Base-by-base conservation (phyloP, 2,329 filamentous ascomycete genomes). In the Sporothrix protearum region DNA sequence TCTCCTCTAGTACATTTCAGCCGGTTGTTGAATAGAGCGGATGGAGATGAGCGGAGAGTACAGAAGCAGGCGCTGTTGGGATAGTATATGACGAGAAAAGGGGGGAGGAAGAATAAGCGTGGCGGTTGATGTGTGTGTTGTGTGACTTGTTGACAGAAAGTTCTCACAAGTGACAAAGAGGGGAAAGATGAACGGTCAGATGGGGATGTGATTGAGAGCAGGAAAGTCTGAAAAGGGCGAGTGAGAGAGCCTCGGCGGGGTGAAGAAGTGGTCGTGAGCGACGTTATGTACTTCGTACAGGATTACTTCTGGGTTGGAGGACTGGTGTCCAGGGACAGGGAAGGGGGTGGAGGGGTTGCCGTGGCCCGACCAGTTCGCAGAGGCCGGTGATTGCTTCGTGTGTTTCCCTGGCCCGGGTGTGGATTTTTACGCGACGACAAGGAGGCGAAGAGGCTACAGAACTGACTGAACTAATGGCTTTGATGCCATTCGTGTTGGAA, bases 281-380 rank as follows among this genome's bases (percentile, higher is more conserved):
- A 74, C 72, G 75, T 74, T 76, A 76, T 75, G 76, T 76, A 75
- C 64, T 67, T 45, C 64, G 28, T 53, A n/a, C 71, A 76, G 77
- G 33, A 72, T 61, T 25, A 45, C 47, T 19, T n/a, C n/a, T 42
- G 7, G 49, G 55, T 68, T 47, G 39, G 22, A 55, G 47, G 33
- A 55, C 59, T 42, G 39, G 36, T 3, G 36, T 19, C 59, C 61
- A 55, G 19, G 19, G 42, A 51, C 64, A 68, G 51, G 53, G 39
- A 42, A 61, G 55, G 64, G 47, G 55, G 22, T 64, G 36, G 51
- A 63, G 68, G 71, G 57, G 71, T 7, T 39, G 30, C 22, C 39
- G 25, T 45, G 55, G 28, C 36, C 22, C 33, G 28, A 53, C 39
- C 33, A 53, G 55, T 51, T 68, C n/a, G 36, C 30, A 25, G 66